Percentiles rank a stretch among this genome's conserved stretches.
Evolutionary conservation across 768 basidiomycete genomes (phyloP).

Genomic region (Dacryopinax spathularia): DNA sequence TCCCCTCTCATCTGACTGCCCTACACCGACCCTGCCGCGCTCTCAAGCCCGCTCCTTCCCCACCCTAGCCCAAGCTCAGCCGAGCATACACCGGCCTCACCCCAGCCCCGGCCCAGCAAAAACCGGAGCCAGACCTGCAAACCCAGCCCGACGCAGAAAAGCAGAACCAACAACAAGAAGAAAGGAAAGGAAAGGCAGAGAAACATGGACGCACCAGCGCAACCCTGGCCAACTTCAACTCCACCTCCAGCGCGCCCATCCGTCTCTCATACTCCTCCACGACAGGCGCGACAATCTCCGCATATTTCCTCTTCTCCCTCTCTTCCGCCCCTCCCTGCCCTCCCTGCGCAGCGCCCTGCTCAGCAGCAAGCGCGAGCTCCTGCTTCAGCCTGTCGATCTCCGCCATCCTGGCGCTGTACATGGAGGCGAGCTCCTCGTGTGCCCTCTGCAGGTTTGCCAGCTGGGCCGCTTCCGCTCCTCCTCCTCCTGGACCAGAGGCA

Average conservation of each 20-base stretch:
- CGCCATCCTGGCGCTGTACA: slow-evolving; percentile 77
- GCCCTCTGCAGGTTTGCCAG: slow-evolving; percentile 74
- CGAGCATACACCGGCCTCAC: no score
- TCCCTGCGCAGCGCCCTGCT: no score
- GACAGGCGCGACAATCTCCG: slow-evolving; percentile 90
- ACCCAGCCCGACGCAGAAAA: neutral
- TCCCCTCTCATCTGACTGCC: no score
- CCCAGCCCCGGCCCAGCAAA: slow-evolving; percentile 8
- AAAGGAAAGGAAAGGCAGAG: neutral
- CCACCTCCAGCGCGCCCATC: slow-evolving; percentile 85
- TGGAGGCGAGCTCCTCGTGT: slow-evolving; percentile 68
- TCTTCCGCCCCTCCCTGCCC: slow-evolving; percentile 33
- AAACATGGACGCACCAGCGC: slow-evolving; percentile 44
- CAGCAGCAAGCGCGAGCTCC: slow-evolving; percentile 51
- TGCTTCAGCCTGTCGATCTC: slow-evolving; percentile 68
- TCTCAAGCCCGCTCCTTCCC: no score
- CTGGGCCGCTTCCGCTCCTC: slow-evolving; percentile 53
- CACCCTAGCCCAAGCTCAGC: no score
- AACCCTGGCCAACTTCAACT: slow-evolving; percentile 72
- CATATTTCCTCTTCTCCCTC: slow-evolving; percentile 62
- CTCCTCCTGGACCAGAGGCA: slow-evolving; percentile 13
- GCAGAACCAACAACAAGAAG: no score
- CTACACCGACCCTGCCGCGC: no score
- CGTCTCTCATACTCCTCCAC: slow-evolving; percentile 99
- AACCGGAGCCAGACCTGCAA: slow-evolving; percentile 18